Base-by-base conservation (phyloP, 306 rosid species). In the Boehmeria nivea region DNA sequence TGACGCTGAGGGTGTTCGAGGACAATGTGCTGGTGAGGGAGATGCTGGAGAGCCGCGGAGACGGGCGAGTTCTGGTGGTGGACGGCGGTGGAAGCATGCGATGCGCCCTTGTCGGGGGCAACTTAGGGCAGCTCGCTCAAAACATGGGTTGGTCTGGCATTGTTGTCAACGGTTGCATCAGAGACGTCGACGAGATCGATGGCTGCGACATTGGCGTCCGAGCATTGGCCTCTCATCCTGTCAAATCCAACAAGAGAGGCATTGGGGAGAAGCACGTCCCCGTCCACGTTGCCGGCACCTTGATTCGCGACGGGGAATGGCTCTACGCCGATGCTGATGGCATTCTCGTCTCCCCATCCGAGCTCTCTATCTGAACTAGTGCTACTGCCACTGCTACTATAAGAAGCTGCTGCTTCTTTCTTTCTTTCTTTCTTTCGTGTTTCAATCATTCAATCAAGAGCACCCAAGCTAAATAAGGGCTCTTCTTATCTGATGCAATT, bases 181-280 rank as follows among this genome's bases (percentile, higher is more conserved):
- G 96, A 74, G 96, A 88, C 63, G 91, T 82, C 3, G 96, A 82
- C 66, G 96, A 88, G 77, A 85, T 85, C 58, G 83, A 76, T 51
- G 78, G 56, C 3, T 88, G 91, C 72, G 77, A 74, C 22, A 55
- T 88, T 55, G 94, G 90, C 2, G 91, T 85, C 12, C 78, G 90
- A 54, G 96, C 96, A 13, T 65, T 88, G 81, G 83, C 73, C 12
- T 65, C 94, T 43, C 63, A 82, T 72, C 96, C 96, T 2, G 49
- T 73, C 51, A 85, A 58, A 50, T 82, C 81, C 0, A 73, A 56
- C 73, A 88, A 80, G 61, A 76, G 57, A 21, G 86, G 91, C 13
- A 24, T 43, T 0, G 88, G 88, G 0, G 80, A 85, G 44, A 81
- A 57, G 37, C 81, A 81, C 59, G 75, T 76, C 8, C 60, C 74